These are phyloP conservation scores for Cutaneotrichosporon curvatum DNA, from an alignment of 1,284 basidiomycete genomes.

Conservation along the genomic window DNA sequence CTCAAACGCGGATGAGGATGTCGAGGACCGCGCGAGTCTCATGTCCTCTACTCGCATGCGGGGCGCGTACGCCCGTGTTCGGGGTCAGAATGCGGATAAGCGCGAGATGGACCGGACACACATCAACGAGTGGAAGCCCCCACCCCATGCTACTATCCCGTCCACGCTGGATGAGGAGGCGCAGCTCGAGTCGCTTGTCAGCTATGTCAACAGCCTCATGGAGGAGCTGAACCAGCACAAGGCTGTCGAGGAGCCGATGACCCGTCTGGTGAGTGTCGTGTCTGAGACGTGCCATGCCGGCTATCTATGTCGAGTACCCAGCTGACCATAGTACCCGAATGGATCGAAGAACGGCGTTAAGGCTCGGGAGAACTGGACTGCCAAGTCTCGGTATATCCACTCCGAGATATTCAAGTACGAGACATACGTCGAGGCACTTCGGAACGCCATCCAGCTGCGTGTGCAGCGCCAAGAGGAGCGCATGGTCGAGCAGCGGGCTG, in stretches of 20 bases:
- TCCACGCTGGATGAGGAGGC: slow-evolving; percentile 85
- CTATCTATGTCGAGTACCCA: too few relatives aligned
- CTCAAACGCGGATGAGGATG: slow-evolving; percentile 1
- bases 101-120: slow-evolving; percentile 57
- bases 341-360: slow-evolving; percentile 67
- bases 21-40: slow-evolving; percentile 21
- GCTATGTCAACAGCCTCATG: slow-evolving; percentile 69
- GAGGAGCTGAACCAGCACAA: slow-evolving; percentile 76
- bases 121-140: slow-evolving; percentile 91
- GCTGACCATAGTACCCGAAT: slow-evolving; percentile 59
- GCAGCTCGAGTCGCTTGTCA: slow-evolving; percentile 76
- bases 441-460: slow-evolving; percentile 68
- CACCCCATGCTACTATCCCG: slow-evolving; percentile 69
- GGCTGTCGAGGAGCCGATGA: slow-evolving; percentile 75
- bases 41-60: slow-evolving; percentile 5
- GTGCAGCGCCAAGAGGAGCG: slow-evolving; percentile 58
- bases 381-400: slow-evolving; percentile 77
- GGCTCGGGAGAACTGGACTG: slow-evolving; percentile 84
- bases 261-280: slow-evolving; percentile 57
- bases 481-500: neutral
- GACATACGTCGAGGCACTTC: slow-evolving; percentile 84
- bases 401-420: slow-evolving; percentile 93
- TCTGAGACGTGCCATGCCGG: neutral
- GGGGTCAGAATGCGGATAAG: neutral
- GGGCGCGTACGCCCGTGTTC: slow-evolving; percentile 12